phyloP scores from a whole-genome alignment of 139 green algal genomes.

The Choricystis sp. region DNA sequence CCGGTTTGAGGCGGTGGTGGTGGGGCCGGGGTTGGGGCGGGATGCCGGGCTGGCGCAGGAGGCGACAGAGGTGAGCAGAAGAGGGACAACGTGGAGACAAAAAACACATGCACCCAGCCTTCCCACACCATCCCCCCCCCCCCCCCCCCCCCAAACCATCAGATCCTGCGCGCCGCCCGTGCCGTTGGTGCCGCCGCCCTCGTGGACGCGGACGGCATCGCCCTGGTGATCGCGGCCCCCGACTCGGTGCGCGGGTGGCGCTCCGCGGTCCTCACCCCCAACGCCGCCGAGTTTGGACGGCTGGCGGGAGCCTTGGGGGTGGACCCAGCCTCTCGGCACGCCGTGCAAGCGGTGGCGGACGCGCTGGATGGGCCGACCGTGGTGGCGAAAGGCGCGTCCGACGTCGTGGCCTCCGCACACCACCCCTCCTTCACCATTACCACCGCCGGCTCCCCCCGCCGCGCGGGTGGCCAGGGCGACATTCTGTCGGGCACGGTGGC shows the following conservation, averaged over 20 bases:
- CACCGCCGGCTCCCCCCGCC: conserved; percentile 23
- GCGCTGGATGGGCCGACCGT: conserved; percentile 24
- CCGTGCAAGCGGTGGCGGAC: not conserved
- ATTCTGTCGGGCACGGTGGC: conserved; percentile 38
- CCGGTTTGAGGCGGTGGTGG: conserved; percentile 43
- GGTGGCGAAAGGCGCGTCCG: conserved; percentile 25
- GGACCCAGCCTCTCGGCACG: conserved; percentile 1
- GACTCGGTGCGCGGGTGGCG: conserved; percentile 24
- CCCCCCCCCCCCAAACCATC: not conserved
- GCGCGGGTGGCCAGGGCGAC: conserved; percentile 44
- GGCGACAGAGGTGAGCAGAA: conserved; percentile 14
- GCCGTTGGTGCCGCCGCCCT: conserved; percentile 22
- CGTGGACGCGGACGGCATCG: conserved; percentile 47
- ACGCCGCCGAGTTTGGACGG: conserved; percentile 30
- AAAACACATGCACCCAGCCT: not conserved
- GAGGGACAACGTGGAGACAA: not conserved
- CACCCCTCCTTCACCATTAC: conserved; percentile 6
- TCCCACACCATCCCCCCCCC: not conserved
- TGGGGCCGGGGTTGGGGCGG: conserved; percentile 60
- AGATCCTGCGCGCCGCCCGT: conserved; percentile 18
- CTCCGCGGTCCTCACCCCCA: conserved; percentile 36
- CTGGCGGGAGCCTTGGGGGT: conserved; percentile 21
- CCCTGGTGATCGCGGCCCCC: conserved; percentile 21
- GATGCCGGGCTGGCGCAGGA: conserved; percentile 23
- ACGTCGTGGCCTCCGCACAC: conserved; percentile 15